A percentile compares a stretch with the other conserved stretches of the same genome.
Conservation (phyloP, 2,329 filamentous ascomycete genomes). For the Ceratocystis smalleyi region DNA sequence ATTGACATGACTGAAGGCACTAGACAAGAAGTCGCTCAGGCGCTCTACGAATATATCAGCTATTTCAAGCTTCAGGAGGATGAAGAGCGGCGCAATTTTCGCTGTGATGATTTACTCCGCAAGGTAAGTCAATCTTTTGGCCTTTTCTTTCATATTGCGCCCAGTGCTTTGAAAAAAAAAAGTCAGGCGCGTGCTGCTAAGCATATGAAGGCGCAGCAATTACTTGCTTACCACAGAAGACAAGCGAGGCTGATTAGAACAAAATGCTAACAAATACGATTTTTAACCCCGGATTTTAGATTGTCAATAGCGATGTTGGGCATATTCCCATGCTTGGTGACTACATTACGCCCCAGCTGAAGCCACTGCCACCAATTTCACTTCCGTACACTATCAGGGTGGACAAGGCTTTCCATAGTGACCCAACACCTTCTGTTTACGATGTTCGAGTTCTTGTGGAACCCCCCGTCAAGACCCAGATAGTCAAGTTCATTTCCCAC, state of each 20-base stretch:
- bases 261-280: background rate
- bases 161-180: no score
- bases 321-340: constrained; percentile 77
- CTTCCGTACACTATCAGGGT: constrained; percentile 88
- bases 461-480: constrained; percentile 57
- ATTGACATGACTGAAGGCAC: constrained; percentile 79
- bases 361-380: constrained; percentile 63
- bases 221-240: no score
- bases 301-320: constrained; percentile 60
- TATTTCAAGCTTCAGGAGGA: constrained; percentile 78
- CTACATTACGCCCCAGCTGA: constrained; percentile 63
- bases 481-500: constrained; percentile 51
- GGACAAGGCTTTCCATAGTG: constrained; percentile 64
- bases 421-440: constrained; percentile 68
- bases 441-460: constrained; percentile 75
- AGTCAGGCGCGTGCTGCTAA: no score
- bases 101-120: constrained; percentile 70
- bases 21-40: constrained; percentile 73
- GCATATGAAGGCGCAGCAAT: no score
- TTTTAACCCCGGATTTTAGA: constrained; percentile 29
- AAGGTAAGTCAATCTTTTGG: constrained; percentile 38
- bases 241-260: background rate
- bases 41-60: constrained; percentile 89
- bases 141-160: background rate
- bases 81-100: constrained; percentile 83